Evolutionary conservation across 2,329 filamentous ascomycete species (phyloP), one percentile per base, ranked within the genome.

Genomic region (Hymenoscyphus albidus): DNA sequence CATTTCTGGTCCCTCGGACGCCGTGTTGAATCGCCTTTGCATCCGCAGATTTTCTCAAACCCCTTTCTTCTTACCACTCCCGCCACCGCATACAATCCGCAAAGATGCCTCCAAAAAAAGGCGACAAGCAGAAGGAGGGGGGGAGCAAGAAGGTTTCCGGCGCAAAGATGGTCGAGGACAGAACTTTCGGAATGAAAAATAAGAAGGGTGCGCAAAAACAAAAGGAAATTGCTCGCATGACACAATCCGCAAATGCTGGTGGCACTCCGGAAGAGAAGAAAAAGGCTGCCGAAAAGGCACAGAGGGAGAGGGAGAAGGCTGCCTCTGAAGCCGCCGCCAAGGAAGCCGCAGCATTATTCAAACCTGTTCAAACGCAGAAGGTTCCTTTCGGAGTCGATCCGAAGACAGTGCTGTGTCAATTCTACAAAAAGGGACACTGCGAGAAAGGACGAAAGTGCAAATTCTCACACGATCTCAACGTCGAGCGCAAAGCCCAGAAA

Each of bases 151-250:
- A 87, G 80, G 85, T 85, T 80, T 77, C 80, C 63, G 76, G 80
- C 27, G 77, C 80, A 65, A 73, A 80, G 65, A 63, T 82, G 56
- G 91, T 93, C 69, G 92, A 95, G 68, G 95, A 99, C 83, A 95
- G 94, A 81, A 97, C 95, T 59, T 99, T 99, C 83, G 95, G 95
- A 73, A 98, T 99, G 95, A 99, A 99, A 82, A 99, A 99, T 77
- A 99, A 99, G 83, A 99, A 97, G 84, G 95, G 95, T 71, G 90
- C 87, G 64, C 88, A 87, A 61, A 94, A 93, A 63, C 92, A 98
- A 80, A 96, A 88, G 79, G 87, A 93, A 72, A 98, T 99, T 76
- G 89, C 91, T 65, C 91, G 93, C 74, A 86, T 99, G 77, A 81
- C 88, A 71, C 85, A 88, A 58, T 89, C 93, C 73, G 85, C 88